Evolutionary conservation across 2,329 filamentous ascomycete species (phyloP).

Genomic region (Colletotrichum tabaci): DNA sequence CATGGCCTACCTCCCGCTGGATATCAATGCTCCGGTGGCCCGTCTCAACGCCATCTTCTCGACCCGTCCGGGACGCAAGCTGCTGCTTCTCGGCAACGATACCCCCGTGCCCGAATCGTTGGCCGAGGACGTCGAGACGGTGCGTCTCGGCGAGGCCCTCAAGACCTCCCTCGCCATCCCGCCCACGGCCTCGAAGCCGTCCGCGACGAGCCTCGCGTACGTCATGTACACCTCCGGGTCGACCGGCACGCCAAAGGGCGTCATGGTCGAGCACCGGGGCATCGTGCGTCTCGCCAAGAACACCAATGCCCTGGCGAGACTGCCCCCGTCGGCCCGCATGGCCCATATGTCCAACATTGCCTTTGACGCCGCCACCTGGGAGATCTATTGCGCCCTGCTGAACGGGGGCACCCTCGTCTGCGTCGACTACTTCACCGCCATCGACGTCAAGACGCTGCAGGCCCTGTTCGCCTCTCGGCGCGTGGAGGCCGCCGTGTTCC

Average conservation of each 20-base stretch:
- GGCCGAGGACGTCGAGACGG: constrained; percentile 2
- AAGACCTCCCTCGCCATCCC: neutral
- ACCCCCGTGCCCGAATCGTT: neutral
- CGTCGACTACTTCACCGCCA: constrained; percentile 9
- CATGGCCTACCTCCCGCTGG: constrained; percentile 12
- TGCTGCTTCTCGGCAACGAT: neutral
- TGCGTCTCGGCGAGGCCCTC: constrained; percentile 8
- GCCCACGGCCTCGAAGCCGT: neutral
- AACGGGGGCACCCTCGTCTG: neutral
- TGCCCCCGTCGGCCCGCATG: neutral
- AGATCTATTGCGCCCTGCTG: neutral
- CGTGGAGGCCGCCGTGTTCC: neutral
- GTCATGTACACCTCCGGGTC: constrained; percentile 11
- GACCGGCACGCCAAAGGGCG: constrained; percentile 10
- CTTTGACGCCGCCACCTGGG: neutral
- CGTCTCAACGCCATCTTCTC: constrained; percentile 14
- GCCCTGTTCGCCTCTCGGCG: neutral
- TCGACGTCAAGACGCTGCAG: neutral
- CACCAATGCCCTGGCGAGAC: neutral
- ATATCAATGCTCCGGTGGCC: neutral
- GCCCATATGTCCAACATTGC: constrained; percentile 12
- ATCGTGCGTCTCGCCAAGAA: neutral
- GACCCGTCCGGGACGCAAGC: neutral
- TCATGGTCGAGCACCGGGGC: constrained; percentile 19
- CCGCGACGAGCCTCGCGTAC: constrained; percentile 7